Percentiles rank a stretch among this genome's conserved stretches.
phyloP scores from a whole-genome alignment of 106 monocot species.

The Gastrodia elata region DNA sequence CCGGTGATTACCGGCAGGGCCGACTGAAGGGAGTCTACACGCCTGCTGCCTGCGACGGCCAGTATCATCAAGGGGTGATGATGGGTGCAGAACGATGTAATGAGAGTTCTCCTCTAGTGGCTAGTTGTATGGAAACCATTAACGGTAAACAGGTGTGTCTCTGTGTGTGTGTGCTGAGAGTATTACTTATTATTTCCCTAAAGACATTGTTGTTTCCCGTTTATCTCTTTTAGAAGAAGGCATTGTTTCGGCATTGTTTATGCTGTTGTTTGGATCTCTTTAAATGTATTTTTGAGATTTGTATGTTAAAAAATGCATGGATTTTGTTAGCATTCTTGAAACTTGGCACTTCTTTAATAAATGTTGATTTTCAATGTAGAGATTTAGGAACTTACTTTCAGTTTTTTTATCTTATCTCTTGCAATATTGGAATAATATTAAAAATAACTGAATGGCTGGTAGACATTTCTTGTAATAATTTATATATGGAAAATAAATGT shows the following conservation, averaged over 20 bases:
- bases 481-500: neutral
- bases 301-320: too few relatives aligned
- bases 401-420: neutral
- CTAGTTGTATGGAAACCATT: slow-evolving; percentile 29
- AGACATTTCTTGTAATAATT: neutral
- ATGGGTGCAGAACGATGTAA: slow-evolving; percentile 7
- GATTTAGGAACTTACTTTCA: too few relatives aligned
- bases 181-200: neutral
- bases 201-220: neutral
- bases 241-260: neutral
- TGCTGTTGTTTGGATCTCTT: too few relatives aligned
- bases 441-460: neutral
- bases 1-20: slow-evolving; percentile 18
- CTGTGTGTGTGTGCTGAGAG: neutral
- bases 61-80: slow-evolving; percentile 10
- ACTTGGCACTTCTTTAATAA: too few relatives aligned
- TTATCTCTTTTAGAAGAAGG: too few relatives aligned
- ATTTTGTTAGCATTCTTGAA: too few relatives aligned
- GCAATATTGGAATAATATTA: neutral
- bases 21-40: slow-evolving; percentile 55
- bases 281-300: too few relatives aligned
- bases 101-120: slow-evolving; percentile 27
- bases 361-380: too few relatives aligned
- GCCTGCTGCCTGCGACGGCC: slow-evolving; percentile 14
- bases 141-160: slow-evolving; percentile 64